These are phyloP conservation scores for Globisporangium spiculum DNA, from an alignment of 352 stramenopile species.

Conservation along the genomic window DNA sequence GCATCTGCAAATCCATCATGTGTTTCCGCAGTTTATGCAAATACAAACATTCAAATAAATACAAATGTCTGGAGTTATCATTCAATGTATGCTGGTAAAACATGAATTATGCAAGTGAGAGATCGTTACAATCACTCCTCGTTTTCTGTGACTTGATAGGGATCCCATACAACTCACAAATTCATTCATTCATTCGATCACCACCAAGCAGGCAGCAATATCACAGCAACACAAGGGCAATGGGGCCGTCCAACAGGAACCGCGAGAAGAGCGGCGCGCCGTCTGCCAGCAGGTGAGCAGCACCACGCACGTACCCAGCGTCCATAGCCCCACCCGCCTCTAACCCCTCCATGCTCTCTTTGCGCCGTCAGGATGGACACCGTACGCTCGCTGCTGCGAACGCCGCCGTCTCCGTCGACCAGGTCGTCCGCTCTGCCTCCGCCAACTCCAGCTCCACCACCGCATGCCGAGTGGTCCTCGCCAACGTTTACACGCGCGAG, in stretches of 20 bases:
- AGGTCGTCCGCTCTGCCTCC: neutral
- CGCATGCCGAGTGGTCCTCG: slow-evolving; percentile 31
- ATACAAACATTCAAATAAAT: neutral
- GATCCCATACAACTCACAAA: neutral
- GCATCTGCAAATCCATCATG: neutral
- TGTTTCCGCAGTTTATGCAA: slow-evolving; percentile 4
- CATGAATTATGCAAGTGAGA: neutral
- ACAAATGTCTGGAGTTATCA: neutral
- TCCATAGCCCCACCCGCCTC: neutral
- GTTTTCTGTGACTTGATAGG: slow-evolving; percentile 5
- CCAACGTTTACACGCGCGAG: slow-evolving; percentile 35
- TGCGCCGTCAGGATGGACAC: slow-evolving; percentile 28
- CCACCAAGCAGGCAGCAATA: neutral
- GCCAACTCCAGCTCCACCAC: neutral
- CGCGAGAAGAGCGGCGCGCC: slow-evolving; percentile 9
- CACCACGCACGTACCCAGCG: neutral
- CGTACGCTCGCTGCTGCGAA: slow-evolving; percentile 24
- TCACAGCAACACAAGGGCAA: neutral
- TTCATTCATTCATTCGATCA: neutral
- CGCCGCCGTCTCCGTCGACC: slow-evolving; percentile 17
- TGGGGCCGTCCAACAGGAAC: slow-evolving; percentile 13
- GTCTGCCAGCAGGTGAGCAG: neutral
- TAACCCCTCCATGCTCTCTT: neutral
- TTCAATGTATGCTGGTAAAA: neutral
- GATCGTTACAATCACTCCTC: neutral